Evolutionary conservation across 345 rosid genomes (phyloP), one percentile per base, ranked within the genome.

Genomic region (Cardamine resedifolia): DNA sequence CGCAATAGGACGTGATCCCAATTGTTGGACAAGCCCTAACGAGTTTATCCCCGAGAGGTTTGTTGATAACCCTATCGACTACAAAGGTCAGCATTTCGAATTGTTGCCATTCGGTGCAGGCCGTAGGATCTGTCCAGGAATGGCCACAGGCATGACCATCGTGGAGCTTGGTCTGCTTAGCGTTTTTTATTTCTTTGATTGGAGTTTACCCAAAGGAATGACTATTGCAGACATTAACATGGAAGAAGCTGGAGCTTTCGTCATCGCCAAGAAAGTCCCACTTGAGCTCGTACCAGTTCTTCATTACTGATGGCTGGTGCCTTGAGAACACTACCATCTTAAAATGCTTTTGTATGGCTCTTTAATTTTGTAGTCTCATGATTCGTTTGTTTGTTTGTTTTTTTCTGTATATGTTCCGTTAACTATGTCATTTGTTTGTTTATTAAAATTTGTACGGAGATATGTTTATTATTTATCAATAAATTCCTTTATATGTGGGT

Each of bases 71-170:
- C 63, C 78, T 4, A 36, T 80, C 15, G 85, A 85, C 27, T 73
- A 73, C 30, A 85, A 58, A 44, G 89, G 89, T 31, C 81, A 80
- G 6, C 44, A 73, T 68, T 86, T 73, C 16, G 87, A 83, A 71
- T 66, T 51, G 20, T 64, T 83, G 66, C 83, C 91, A 23, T 85
- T 85, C 21, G 91, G 89, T 23, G 67, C 66, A 7, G 91, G 89
- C 1, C 68, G 87, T 47, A 78, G 91, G 78, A 58, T 45, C 16
- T 86, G 91, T 62, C 88, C 85, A 0, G 91, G 64, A 10, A 47
- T 83, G 4, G 19, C 74, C 16, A 58, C 83, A 67, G 88, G 79
- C n/a, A 44, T 52, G 4, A 24, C 66, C 4, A 72, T 55, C 3
- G 64, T 81, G 48, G 85, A 80, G 39, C 21, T 75, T 16, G 76